Evolutionary conservation across 768 basidiomycete genomes (phyloP).

Genomic region (Termitomyces sp.): DNA sequence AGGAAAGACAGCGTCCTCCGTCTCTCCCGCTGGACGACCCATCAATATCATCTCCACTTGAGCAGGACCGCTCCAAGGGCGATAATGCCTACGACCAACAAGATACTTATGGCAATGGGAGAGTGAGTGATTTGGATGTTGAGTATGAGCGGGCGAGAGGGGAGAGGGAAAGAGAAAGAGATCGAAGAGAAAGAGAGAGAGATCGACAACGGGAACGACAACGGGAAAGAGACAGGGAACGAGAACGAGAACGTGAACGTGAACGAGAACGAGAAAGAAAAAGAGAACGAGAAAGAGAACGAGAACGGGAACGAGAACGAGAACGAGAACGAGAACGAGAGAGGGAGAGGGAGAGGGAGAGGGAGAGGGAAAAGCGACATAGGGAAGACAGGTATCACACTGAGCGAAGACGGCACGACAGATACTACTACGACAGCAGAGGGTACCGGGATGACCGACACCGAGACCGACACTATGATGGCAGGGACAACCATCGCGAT

Average conservation of each 20-base stretch:
- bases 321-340: too few species aligned
- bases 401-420: constrained; percentile 7
- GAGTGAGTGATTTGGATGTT: background rate
- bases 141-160: background rate
- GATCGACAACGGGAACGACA: background rate
- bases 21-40: background rate
- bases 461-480: constrained; percentile 5
- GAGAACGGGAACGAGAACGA: background rate
- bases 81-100: background rate
- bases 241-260: background rate
- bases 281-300: background rate
- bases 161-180: background rate
- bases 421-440: constrained; percentile 9
- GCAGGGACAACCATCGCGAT: constrained; percentile 8
- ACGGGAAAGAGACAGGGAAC: background rate
- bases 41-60: background rate
- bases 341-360: too few species aligned
- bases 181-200: background rate
- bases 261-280: background rate
- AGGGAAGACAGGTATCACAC: constrained; percentile 6
- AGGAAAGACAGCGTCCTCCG: constrained; percentile 1
- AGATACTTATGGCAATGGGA: background rate
- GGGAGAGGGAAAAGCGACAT: background rate
- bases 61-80: constrained; percentile 4
- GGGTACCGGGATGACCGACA: constrained; percentile 14